phyloP scores from a whole-genome alignment of 352 stramenopile species.

The Globisporangium middletonii region DNA sequence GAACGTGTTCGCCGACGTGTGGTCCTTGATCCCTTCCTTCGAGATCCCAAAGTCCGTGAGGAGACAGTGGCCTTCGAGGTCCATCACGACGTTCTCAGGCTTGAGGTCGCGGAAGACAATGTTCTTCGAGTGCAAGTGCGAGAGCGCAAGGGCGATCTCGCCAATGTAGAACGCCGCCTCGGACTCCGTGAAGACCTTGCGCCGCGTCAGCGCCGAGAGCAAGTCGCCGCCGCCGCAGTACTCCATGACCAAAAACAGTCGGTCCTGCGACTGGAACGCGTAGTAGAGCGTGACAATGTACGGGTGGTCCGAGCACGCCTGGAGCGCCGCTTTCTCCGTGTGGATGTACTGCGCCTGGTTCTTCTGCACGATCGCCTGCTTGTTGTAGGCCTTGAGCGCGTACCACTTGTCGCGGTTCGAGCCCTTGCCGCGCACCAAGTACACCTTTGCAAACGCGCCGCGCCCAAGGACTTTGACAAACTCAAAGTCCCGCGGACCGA shows the following conservation, averaged over 20 bases:
- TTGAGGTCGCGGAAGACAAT: conserved; percentile 88
- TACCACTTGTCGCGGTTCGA: conserved; percentile 87
- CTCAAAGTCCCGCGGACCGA: conserved; percentile 81
- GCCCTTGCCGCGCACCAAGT: conserved; percentile 75
- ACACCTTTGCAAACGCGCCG: conserved; percentile 82
- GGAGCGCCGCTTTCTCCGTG: conserved; percentile 76
- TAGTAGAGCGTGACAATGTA: conserved; percentile 85
- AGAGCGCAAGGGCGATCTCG: conserved; percentile 75
- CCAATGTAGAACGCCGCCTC: conserved; percentile 84
- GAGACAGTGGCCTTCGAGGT: conserved; percentile 74
- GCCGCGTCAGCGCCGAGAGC: conserved; percentile 66
- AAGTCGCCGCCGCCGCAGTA: conserved; percentile 80
- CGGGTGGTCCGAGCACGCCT: conserved; percentile 80
- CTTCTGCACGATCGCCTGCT: conserved; percentile 85
- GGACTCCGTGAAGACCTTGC: conserved; percentile 74
- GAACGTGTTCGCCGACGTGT: conserved; percentile 83
- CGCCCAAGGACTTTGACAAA: conserved; percentile 83
- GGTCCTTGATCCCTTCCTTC: conserved; percentile 83
- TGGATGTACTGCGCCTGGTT: conserved; percentile 87
- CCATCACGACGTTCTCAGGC: conserved; percentile 84
- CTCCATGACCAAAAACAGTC: conserved; percentile 83
- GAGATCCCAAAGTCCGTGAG: conserved; percentile 86
- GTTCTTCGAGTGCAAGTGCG: conserved; percentile 81
- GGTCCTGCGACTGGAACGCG: conserved; percentile 81
- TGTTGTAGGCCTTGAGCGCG: conserved; percentile 86